These are phyloP conservation scores for Acanthamoeba quina DNA, from an alignment of 208 protist species.

Conservation along the genomic window DNA sequence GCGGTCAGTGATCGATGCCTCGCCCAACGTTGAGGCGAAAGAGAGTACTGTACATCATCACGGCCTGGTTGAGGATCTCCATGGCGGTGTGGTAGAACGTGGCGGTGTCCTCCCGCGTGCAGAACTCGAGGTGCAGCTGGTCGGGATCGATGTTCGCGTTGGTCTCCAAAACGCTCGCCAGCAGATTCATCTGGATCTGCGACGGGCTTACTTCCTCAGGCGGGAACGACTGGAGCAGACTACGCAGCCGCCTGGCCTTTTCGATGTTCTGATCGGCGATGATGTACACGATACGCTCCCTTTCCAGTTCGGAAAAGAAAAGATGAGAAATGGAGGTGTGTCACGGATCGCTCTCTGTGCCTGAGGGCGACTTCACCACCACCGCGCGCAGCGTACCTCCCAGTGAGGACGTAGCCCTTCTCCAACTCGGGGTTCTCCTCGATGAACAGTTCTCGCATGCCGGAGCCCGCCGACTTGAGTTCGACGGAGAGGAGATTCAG, in stretches of 20 bases:
- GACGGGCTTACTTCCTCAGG: background rate
- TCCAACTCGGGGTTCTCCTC: conserved; percentile 43
- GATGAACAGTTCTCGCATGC: background rate
- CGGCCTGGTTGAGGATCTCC: conserved; percentile 59
- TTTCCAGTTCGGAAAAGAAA: background rate
- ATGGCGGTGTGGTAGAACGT: conserved; percentile 26
- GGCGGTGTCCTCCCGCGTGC: conserved; percentile 15
- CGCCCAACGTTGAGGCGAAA: background rate
- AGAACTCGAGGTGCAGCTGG: conserved; percentile 22
- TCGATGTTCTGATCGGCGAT: conserved; percentile 4
- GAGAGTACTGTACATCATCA: background rate
- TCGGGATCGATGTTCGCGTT: conserved; percentile 24
- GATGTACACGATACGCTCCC: background rate
- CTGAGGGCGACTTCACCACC: no score
- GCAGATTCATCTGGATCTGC: conserved; percentile 48
- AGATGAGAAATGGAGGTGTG: background rate
- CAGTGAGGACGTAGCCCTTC: conserved; percentile 13
- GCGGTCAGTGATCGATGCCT: background rate
- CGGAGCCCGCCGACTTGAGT: conserved; percentile 50
- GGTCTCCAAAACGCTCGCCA: conserved; percentile 35
- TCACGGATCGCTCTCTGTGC: background rate
- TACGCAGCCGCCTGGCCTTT: background rate
- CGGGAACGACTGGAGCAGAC: background rate
- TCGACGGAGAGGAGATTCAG: conserved; percentile 9
- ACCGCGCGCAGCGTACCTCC: background rate